These are phyloP conservation scores for Globisporangium polare DNA, from an alignment of 352 stramenopile species.

Conservation along the genomic window DNA sequence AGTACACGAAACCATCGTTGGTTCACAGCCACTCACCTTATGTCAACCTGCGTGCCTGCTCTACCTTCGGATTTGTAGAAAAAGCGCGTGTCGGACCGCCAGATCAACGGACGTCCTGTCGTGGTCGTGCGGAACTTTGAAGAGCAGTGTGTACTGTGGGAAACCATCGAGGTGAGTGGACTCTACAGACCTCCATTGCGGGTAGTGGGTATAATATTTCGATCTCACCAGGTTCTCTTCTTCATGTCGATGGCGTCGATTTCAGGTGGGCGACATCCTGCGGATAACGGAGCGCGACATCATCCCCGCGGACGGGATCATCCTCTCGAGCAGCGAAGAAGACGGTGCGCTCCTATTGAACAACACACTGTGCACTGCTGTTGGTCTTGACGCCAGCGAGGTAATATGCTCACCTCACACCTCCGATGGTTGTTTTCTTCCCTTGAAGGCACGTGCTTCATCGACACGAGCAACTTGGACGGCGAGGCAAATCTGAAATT, in stretches of 20 bases:
- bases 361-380: background rate
- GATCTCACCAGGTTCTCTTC: too few species aligned
- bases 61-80: slow-evolving; percentile 17
- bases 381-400: background rate
- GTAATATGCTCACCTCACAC: background rate
- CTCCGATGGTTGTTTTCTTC: slow-evolving; percentile 3
- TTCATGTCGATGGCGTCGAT: too few species aligned
- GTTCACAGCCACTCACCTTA: background rate
- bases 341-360: slow-evolving; percentile 34
- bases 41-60: background rate
- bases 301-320: slow-evolving; percentile 90
- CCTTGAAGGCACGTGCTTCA: slow-evolving; percentile 58
- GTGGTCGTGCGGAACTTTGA: slow-evolving; percentile 59
- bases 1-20: slow-evolving; percentile 11
- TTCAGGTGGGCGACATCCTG: slow-evolving; percentile 82
- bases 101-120: slow-evolving; percentile 61
- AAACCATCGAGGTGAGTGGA: slow-evolving; percentile 71
- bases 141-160: slow-evolving; percentile 55
- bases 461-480: slow-evolving; percentile 83
- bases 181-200: too few species aligned
- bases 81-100: slow-evolving; percentile 45
- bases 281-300: slow-evolving; percentile 78
- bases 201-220: too few species aligned
- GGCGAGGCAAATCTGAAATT: slow-evolving; percentile 78
- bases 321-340: slow-evolving; percentile 83